Evolutionary conservation across 2,329 filamentous ascomycete species (phyloP).

Genomic region (Nothophoma quercina): DNA sequence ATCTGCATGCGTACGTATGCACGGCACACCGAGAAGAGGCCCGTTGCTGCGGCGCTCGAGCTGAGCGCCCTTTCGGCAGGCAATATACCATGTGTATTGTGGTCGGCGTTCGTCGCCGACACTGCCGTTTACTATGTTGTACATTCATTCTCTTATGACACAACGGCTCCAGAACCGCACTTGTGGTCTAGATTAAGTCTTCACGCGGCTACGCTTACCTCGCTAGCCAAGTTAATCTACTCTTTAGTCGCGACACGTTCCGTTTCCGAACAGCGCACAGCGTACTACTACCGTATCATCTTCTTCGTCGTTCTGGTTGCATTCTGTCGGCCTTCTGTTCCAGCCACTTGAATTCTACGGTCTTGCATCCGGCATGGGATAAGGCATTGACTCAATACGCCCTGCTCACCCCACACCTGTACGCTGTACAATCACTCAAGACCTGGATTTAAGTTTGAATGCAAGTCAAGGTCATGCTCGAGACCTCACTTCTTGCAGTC

Average conservation of each 20-base stretch:
- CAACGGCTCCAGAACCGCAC: neutral
- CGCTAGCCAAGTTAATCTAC: neutral
- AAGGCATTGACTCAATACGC: neutral
- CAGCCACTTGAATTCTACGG: neutral
- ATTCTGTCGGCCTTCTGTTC: neutral
- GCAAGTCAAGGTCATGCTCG: too few species aligned
- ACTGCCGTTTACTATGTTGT: neutral
- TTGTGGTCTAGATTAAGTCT: neutral
- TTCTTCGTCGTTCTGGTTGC: neutral
- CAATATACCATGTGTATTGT: neutral
- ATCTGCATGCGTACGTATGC: neutral
- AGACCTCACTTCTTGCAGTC: too few species aligned
- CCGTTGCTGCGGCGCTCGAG: neutral
- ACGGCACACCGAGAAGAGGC: neutral
- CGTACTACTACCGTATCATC: neutral
- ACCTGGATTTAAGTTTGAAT: too few species aligned
- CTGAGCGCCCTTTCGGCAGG: neutral
- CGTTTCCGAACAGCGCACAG: constrained; percentile 10
- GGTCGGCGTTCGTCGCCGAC: neutral
- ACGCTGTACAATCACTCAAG: neutral
- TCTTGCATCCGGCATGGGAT: neutral
- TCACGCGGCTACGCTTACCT: neutral
- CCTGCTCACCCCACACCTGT: too few species aligned
- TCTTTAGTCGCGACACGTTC: constrained; percentile 2
- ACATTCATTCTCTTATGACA: neutral